Evolutionary conservation across 768 basidiomycete genomes (phyloP).

Genomic region (Phlebiopsis gigantea): DNA sequence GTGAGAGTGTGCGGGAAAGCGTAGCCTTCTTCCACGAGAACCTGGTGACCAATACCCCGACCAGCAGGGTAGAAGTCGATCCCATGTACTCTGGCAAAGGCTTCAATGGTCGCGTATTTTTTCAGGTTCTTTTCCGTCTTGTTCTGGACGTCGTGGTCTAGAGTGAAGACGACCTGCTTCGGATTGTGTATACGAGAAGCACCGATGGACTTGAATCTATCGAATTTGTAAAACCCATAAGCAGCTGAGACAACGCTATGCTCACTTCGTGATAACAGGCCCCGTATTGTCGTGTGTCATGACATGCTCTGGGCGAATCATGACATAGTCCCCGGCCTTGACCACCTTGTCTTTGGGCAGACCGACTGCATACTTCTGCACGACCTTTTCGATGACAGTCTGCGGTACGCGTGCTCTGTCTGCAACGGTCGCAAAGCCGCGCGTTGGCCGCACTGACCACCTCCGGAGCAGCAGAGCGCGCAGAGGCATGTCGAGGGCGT

Average conservation of each 20-base stretch:
- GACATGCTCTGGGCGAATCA: conserved; percentile 97
- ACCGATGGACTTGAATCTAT: conserved; percentile 91
- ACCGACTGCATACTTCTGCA: conserved; percentile 95
- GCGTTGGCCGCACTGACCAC: background rate
- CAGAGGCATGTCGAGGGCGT: conserved; percentile 11
- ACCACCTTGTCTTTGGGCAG: conserved; percentile 74
- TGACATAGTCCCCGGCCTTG: conserved; percentile 97
- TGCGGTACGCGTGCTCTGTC: conserved; percentile 49
- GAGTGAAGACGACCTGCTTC: conserved; percentile 87
- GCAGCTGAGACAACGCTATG: background rate
- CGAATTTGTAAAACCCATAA: background rate
- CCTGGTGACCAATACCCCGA: conserved; percentile 95
- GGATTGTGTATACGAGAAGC: conserved; percentile 79
- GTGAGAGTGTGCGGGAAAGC: conserved; percentile 95
- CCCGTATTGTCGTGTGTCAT: conserved; percentile 99
- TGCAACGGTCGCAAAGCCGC: conserved; percentile 28
- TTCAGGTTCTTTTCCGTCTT: conserved; percentile 82
- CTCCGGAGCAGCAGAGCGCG: background rate
- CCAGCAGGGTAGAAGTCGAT: conserved; percentile 98
- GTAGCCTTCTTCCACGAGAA: conserved; percentile 97
- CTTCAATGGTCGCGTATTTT: conserved; percentile 91
- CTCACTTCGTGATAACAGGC: conserved; percentile 94
- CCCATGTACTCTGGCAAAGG: conserved; percentile 77
- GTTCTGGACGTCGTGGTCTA: conserved; percentile 99
- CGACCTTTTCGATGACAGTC: conserved; percentile 95